phyloP scores from a whole-genome alignment of 768 basidiomycete genomes.

The Russula abietina region DNA sequence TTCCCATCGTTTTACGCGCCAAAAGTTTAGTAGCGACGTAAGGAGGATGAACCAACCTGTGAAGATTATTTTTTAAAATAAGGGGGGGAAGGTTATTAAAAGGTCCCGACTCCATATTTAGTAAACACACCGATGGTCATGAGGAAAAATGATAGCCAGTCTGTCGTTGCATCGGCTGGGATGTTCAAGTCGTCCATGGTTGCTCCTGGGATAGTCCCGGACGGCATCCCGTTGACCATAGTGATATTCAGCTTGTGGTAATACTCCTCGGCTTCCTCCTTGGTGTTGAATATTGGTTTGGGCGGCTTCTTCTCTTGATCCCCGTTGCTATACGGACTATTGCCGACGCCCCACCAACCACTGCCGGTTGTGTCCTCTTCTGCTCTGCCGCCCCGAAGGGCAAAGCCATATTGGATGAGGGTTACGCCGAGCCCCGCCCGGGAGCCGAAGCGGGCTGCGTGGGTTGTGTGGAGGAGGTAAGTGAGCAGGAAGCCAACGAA shows the following conservation, averaged over 20 bases:
- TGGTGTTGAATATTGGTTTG: conserved; percentile 16
- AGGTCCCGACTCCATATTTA: not conserved
- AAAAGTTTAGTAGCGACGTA: conserved; percentile 85
- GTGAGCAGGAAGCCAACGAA: conserved; percentile 91
- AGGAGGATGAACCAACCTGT: conserved; percentile 81
- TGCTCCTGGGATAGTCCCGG: conserved; percentile 12
- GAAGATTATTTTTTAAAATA: not conserved
- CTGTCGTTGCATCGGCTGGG: conserved; percentile 59
- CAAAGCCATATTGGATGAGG: conserved; percentile 92
- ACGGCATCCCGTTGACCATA: conserved; percentile 23
- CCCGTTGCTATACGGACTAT: conserved; percentile 3
- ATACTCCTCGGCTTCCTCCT: conserved; percentile 24
- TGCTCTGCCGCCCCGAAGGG: conserved; percentile 47
- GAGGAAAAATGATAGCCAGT: conserved; percentile 92
- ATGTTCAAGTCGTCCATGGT: conserved; percentile 20
- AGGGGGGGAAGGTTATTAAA: not conserved
- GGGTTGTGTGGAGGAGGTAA: conserved; percentile 88
- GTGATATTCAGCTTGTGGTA: conserved; percentile 25
- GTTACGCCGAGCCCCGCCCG: conserved; percentile 95
- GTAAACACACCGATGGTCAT: conserved; percentile 70
- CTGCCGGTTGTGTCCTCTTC: conserved; percentile 36
- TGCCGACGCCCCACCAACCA: conserved; percentile 18
- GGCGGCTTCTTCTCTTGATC: not conserved
- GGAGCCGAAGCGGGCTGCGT: conserved; percentile 88
- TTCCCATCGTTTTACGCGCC: conserved; percentile 89